Evolutionary conservation across 179 eudicot species (phyloP).

Genomic region (Patellifolia procumbens): DNA sequence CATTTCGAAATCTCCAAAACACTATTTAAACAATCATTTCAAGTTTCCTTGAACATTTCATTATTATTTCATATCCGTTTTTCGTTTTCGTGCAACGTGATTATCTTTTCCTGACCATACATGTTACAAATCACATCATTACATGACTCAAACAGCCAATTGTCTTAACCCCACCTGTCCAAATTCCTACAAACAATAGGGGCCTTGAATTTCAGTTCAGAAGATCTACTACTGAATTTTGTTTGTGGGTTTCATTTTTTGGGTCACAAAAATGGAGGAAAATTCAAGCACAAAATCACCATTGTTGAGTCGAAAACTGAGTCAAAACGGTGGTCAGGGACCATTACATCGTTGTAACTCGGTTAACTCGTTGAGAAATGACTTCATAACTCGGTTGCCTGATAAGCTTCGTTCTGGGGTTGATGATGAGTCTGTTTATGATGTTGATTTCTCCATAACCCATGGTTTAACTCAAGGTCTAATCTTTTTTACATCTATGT

Average conservation of each 20-base stretch:
- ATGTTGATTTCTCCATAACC: slow-evolving; percentile 56
- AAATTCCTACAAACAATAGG: not conserved
- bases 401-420: slow-evolving; percentile 54
- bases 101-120: not conserved
- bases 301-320: slow-evolving; percentile 37
- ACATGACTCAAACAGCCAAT: not conserved
- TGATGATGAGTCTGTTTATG: slow-evolving; percentile 60
- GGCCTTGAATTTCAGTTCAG: not conserved
- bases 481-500: not conserved
- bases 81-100: no score
- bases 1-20: no score
- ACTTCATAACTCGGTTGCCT: slow-evolving; percentile 74
- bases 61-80: no score
- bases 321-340: slow-evolving; percentile 32
- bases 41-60: no score
- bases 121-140: not conserved
- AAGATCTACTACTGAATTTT: not conserved
- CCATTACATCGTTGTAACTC: slow-evolving; percentile 39
- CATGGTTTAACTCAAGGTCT: slow-evolving; percentile 56
- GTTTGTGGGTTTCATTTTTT: not conserved
- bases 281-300: slow-evolving; percentile 36
- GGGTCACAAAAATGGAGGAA: slow-evolving; percentile 25
- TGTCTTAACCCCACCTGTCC: not conserved
- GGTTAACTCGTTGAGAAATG: slow-evolving; percentile 43
- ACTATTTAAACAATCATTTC: no score